Conservation (phyloP, 1,139 yeast species). For the Torulaspora pretoriensis region DNA sequence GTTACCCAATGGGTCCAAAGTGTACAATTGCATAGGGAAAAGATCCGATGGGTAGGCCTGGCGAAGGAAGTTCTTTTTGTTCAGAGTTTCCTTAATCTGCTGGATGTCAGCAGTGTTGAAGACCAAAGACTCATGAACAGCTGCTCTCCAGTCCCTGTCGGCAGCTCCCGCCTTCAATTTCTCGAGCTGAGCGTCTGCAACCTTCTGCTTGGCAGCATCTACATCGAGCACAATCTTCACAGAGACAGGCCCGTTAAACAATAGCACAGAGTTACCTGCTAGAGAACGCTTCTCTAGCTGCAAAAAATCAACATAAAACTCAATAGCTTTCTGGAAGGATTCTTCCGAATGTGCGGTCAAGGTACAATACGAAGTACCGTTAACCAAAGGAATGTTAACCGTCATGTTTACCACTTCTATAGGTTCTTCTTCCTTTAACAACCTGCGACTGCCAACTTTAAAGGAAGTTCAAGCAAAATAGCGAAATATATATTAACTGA, state of each 20-base stretch:
- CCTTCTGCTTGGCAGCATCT: constrained; percentile 20
- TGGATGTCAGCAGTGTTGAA: constrained; percentile 31
- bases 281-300: constrained; percentile 19
- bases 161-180: constrained; percentile 15
- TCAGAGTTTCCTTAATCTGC: constrained; percentile 29
- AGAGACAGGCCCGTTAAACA: constrained; percentile 24
- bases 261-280: constrained; percentile 14
- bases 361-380: constrained; percentile 35
- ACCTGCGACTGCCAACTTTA: neutral
- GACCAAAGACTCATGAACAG: constrained; percentile 35
- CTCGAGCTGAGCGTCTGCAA: constrained; percentile 17
- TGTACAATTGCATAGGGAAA: constrained; percentile 63
- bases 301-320: constrained; percentile 31
- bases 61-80: constrained; percentile 18
- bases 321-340: constrained; percentile 26
- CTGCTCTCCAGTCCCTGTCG: constrained; percentile 39
- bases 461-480: constrained; percentile 3
- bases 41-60: constrained; percentile 56
- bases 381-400: constrained; percentile 33
- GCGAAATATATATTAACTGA: constrained; percentile 6
- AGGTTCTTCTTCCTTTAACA: constrained; percentile 6
- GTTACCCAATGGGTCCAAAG: constrained; percentile 53
- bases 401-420: constrained; percentile 20
- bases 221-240: constrained; percentile 23
- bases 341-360: constrained; percentile 31